These are phyloP conservation scores for Basidiobolus heterosporus DNA, from an alignment of 371 early-diverging fungal genomes.

Conservation along the genomic window DNA sequence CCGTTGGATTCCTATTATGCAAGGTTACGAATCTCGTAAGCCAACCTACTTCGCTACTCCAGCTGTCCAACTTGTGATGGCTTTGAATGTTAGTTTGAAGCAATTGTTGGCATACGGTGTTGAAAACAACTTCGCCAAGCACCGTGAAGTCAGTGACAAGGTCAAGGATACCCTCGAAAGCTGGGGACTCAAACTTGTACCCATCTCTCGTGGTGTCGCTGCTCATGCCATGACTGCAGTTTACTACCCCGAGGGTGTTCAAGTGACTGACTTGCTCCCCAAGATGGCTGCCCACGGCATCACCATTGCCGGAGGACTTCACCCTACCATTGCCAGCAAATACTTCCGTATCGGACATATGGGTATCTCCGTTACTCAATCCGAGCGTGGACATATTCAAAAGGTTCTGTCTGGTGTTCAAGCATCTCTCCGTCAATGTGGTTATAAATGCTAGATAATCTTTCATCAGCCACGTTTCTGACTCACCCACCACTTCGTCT, in stretches of 20 bases:
- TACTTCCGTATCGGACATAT: conserved; percentile 94
- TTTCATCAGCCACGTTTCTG: too few species aligned
- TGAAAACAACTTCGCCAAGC: conserved; percentile 51
- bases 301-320: conserved; percentile 86
- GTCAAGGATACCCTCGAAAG: conserved; percentile 51
- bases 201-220: conserved; percentile 34
- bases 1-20: conserved; percentile 86
- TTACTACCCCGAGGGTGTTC: conserved; percentile 78
- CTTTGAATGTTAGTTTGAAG: conserved; percentile 68
- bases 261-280: conserved; percentile 58
- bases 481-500: too few species aligned
- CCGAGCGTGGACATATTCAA: conserved; percentile 52
- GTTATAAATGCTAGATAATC: conserved; percentile 1
- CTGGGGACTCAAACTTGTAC: conserved; percentile 62
- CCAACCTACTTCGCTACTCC: conserved; percentile 95
- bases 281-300: conserved; percentile 61
- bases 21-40: conserved; percentile 79
- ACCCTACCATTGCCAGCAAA: conserved; percentile 61
- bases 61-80: conserved; percentile 82
- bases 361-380: conserved; percentile 75
- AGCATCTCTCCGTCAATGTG: conserved; percentile 26
- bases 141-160: conserved; percentile 44
- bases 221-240: conserved; percentile 89
- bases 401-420: conserved; percentile 54
- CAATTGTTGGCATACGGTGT: conserved; percentile 46